Evolutionary conservation across 306 rosid genomes (phyloP).

Genomic region (Elaeagnus macrophylla): DNA sequence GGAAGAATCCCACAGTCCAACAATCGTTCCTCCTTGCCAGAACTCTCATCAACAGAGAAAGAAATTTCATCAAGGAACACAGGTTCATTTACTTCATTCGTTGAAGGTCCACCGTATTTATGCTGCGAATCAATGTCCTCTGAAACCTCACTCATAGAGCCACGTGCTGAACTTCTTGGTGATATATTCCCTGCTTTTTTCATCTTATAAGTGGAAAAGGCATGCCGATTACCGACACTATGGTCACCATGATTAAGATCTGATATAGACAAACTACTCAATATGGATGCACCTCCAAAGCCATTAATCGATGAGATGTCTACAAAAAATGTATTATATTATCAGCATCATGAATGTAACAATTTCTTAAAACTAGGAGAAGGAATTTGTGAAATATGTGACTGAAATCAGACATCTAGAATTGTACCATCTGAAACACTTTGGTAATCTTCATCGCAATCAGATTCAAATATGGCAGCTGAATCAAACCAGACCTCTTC

Average conservation of each 20-base stretch:
- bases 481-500: slow-evolving; percentile 92
- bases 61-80: slow-evolving; percentile 74
- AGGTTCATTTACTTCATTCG: slow-evolving; percentile 43
- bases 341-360: neutral
- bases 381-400: too few relatives aligned
- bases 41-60: slow-evolving; percentile 48
- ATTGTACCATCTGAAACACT: slow-evolving; percentile 78
- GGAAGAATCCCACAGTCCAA: slow-evolving; percentile 90
- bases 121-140: slow-evolving; percentile 35
- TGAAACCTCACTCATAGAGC: slow-evolving; percentile 24
- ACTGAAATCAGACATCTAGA: neutral
- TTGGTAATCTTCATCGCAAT: slow-evolving; percentile 80
- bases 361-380: neutral
- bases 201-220: slow-evolving; percentile 25
- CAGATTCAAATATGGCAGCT: slow-evolving; percentile 57
- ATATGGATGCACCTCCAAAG: slow-evolving; percentile 36
- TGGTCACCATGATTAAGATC: slow-evolving; percentile 39
- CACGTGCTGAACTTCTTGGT: slow-evolving; percentile 21
- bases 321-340: slow-evolving; percentile 23
- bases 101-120: slow-evolving; percentile 29
- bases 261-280: slow-evolving; percentile 36
- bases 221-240: slow-evolving; percentile 7
- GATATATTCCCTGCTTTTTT: slow-evolving; percentile 29
- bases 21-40: slow-evolving; percentile 49
- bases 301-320: slow-evolving; percentile 51